These are phyloP conservation scores for Myxozyma lipomycoides DNA, from an alignment of 805 yeast species.

Conservation along the genomic window DNA sequence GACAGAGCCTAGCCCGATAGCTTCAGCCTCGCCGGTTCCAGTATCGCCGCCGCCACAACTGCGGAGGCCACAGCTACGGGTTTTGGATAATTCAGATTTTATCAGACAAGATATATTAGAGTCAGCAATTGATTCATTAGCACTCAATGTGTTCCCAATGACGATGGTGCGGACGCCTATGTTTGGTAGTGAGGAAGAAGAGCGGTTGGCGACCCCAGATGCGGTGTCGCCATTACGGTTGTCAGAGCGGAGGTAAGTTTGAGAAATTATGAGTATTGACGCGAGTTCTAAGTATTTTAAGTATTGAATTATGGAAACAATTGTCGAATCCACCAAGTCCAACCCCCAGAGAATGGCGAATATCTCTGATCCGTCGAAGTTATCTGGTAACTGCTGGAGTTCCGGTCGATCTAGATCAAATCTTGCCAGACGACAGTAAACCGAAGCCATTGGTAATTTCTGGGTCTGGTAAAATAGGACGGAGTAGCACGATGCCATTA, in stretches of 20 bases:
- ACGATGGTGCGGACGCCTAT: conserved; percentile 17
- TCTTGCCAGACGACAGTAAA: not conserved
- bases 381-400: conserved; percentile 63
- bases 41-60: not conserved
- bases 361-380: conserved; percentile 60
- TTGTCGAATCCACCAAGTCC: conserved; percentile 49
- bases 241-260: conserved; percentile 6
- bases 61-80: not conserved
- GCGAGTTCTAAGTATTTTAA: not conserved
- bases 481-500: not conserved
- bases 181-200: conserved; percentile 1
- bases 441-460: conserved; percentile 17
- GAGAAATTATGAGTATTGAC: not conserved
- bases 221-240: conserved; percentile 1
- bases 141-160: conserved; percentile 13
- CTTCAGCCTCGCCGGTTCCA: conserved; percentile 1
- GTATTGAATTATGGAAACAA: conserved; percentile 40
- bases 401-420: conserved; percentile 66
- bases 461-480: conserved; percentile 1
- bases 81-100: conserved; percentile 10
- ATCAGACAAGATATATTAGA: conserved; percentile 13
- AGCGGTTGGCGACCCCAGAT: not conserved
- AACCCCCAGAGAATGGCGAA: conserved; percentile 65
- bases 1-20: conserved; percentile 2
- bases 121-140: conserved; percentile 12